A percentile compares a stretch with the other conserved stretches of the same genome.
These are phyloP conservation scores for Talaromyces sp. DNA, from an alignment of 2,329 filamentous ascomycete genomes.

Conservation along the genomic window DNA sequence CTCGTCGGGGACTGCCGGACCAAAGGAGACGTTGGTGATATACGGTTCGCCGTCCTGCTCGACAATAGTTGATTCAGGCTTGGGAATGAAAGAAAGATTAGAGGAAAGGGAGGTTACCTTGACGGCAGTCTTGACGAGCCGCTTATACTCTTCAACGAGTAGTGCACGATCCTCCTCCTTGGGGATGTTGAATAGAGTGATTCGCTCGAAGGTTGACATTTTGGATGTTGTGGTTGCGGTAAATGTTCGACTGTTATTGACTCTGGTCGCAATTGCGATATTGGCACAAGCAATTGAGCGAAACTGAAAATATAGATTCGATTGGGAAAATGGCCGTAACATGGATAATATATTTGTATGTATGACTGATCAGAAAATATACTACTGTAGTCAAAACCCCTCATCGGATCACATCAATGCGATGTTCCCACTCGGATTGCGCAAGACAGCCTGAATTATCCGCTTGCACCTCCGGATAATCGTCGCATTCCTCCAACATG, in stretches of 20 bases:
- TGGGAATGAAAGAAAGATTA: not conserved
- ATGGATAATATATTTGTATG: not conserved
- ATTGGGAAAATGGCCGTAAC: not conserved
- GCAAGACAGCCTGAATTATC: not conserved
- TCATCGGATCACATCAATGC: not conserved
- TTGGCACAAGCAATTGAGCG: not conserved
- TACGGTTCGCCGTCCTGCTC: constrained; percentile 67
- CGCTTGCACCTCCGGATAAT: not conserved
- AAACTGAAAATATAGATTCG: not conserved
- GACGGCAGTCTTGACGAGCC: constrained; percentile 41
- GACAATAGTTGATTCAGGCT: not conserved
- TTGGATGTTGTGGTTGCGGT: not conserved
- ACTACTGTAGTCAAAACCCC: not conserved
- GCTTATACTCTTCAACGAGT: constrained; percentile 46
- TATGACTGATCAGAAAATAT: not conserved
- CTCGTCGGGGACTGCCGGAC: constrained; percentile 54
- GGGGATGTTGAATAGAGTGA: constrained; percentile 55
- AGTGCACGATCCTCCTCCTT: constrained; percentile 43
- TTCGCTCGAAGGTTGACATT: constrained; percentile 47
- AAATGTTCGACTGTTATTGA: not conserved
- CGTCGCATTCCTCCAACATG: not conserved
- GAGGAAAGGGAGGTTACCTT: constrained; percentile 34
- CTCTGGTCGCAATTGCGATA: not conserved
- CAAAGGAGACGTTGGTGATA: constrained; percentile 59
- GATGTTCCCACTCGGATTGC: not conserved